These are phyloP conservation scores for Coemansia erecta DNA, from an alignment of 192 early-diverging fungal species.

Conservation along the genomic window DNA sequence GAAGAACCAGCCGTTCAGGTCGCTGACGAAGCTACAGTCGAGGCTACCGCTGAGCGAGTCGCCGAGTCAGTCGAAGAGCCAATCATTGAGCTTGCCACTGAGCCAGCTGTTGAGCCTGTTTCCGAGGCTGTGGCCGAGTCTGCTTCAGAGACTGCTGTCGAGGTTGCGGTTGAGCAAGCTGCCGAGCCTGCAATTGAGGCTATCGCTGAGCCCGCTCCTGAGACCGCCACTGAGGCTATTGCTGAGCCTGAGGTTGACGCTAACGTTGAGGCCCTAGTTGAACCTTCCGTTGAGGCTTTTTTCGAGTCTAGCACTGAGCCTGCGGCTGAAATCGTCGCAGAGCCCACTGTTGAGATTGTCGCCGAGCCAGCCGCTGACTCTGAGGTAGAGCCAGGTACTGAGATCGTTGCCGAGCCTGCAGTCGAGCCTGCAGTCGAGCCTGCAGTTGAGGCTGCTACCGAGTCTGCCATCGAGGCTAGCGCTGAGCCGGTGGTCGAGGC, in stretches of 20 bases:
- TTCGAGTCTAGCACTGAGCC: neutral
- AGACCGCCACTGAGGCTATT: neutral
- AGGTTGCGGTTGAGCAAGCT: conserved; percentile 1
- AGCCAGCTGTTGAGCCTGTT: neutral
- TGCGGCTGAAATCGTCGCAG: neutral
- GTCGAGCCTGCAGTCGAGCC: neutral
- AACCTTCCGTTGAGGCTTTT: neutral
- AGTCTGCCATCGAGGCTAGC: neutral
- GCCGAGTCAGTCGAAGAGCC: neutral
- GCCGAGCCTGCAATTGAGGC: neutral
- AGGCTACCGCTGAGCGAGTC: neutral
- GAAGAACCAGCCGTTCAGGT: neutral
- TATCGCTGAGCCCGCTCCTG: neutral
- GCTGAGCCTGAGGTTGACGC: neutral
- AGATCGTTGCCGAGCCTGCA: neutral
- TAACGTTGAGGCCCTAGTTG: no score
- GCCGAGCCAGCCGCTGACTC: neutral
- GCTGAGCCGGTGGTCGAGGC: neutral
- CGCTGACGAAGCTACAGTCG: neutral
- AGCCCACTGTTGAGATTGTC: neutral
- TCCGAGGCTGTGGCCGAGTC: no score
- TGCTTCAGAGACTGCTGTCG: neutral
- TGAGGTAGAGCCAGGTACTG: neutral
- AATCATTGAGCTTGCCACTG: neutral
- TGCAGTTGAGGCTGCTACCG: conserved; percentile 1